Percentiles rank a stretch among this genome's conserved stretches.
These are phyloP conservation scores for Ormosia emarginata DNA, from an alignment of 306 rosid species.

Conservation along the genomic window DNA sequence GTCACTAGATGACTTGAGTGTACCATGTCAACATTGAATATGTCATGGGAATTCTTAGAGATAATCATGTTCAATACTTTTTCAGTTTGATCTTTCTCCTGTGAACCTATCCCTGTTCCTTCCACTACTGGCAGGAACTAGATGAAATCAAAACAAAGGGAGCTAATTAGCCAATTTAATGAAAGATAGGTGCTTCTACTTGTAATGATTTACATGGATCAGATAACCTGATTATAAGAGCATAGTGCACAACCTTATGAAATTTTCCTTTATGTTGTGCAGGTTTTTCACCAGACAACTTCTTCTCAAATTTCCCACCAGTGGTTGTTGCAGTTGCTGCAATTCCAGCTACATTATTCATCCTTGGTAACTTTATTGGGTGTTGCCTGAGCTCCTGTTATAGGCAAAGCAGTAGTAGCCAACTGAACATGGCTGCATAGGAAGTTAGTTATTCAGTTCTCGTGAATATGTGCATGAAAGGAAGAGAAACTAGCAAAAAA, in stretches of 20 bases:
- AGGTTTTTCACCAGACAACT: constrained; percentile 77
- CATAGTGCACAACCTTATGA: constrained; percentile 59
- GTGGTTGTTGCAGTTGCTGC: constrained; percentile 92
- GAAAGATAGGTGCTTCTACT: neutral
- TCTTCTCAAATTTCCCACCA: constrained; percentile 94
- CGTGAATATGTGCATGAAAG: neutral
- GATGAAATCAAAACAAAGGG: constrained; percentile 16
- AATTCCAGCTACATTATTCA: constrained; percentile 73
- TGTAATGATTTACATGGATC: neutral
- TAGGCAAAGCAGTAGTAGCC: constrained; percentile 89
- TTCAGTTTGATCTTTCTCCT: constrained; percentile 76
- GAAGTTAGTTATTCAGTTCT: constrained; percentile 8
- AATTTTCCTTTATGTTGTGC: constrained; percentile 71
- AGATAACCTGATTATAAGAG: neutral
- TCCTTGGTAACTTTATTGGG: constrained; percentile 69
- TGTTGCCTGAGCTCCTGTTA: constrained; percentile 73
- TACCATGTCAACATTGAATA: constrained; percentile 78
- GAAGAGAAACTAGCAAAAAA: neutral
- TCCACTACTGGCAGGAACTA: constrained; percentile 86
- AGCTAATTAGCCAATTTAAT: constrained; percentile 4
- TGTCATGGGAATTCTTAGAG: constrained; percentile 77
- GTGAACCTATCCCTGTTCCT: constrained; percentile 57
- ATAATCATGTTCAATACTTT: constrained; percentile 79
- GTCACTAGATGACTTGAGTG: neutral
- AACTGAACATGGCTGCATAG: constrained; percentile 78